A percentile compares a stretch with the other conserved stretches of the same genome.
phyloP scores from a whole-genome alignment of 495 filamentous ascomycete genomes.

The Aspergillus baeticus region DNA sequence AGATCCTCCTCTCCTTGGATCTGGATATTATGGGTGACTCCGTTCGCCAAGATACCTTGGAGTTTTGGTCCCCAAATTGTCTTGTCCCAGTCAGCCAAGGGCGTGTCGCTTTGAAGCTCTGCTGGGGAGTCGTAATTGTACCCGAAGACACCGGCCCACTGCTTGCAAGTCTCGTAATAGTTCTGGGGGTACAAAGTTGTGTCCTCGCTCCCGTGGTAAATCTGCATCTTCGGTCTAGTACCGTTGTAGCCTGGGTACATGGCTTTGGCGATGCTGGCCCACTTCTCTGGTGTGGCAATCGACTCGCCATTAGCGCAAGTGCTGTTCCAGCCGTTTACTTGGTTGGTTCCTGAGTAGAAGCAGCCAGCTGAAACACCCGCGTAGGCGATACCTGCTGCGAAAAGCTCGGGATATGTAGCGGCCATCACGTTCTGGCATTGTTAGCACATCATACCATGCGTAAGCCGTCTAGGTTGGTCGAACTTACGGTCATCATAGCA shows the following conservation, averaged over 20 bases:
- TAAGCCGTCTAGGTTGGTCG: neutral
- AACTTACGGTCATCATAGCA: conserved; percentile 52
- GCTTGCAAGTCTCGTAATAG: conserved; percentile 53
- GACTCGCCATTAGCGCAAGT: conserved; percentile 52
- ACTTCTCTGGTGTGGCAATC: conserved; percentile 44
- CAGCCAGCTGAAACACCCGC: conserved; percentile 61
- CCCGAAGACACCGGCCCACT: conserved; percentile 56
- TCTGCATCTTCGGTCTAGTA: conserved; percentile 54
- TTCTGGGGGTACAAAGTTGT: conserved; percentile 47
- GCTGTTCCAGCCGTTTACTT: conserved; percentile 20
- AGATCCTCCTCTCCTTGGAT: conserved; percentile 48
- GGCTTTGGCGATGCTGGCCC: conserved; percentile 48
- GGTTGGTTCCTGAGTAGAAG: conserved; percentile 51
- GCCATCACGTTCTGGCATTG: conserved; percentile 48
- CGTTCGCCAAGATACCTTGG: conserved; percentile 46
- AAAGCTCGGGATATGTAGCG: conserved; percentile 57
- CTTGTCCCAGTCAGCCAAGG: conserved; percentile 38
- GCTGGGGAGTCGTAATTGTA: conserved; percentile 22
- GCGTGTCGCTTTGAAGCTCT: conserved; percentile 35
- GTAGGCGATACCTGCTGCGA: conserved; percentile 56
- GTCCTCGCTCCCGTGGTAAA: conserved; percentile 54
- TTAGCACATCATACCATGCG: neutral
- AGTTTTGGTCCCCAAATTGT: conserved; percentile 53
- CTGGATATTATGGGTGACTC: conserved; percentile 49
- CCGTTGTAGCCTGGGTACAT: conserved; percentile 57